phyloP scores from a whole-genome alignment of 306 rosid species.

The Geum urbanum region DNA sequence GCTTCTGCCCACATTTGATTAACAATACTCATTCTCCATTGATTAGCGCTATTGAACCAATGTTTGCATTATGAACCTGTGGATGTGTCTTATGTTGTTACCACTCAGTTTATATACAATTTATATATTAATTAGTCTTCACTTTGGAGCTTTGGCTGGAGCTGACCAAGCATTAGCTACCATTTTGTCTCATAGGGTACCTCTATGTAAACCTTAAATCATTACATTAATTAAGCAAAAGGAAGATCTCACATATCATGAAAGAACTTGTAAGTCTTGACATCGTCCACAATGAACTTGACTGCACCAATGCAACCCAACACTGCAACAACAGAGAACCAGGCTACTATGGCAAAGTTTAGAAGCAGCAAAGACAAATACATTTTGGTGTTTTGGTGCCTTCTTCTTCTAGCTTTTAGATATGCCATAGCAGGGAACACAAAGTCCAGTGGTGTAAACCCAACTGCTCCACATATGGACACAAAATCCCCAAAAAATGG shows the following conservation, averaged over 20 bases:
- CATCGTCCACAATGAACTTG: slow-evolving; percentile 56
- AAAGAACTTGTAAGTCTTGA: slow-evolving; percentile 57
- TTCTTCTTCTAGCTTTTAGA: slow-evolving; percentile 49
- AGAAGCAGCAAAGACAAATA: slow-evolving; percentile 38
- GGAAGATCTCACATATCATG: slow-evolving; percentile 51
- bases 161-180: background rate
- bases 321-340: slow-evolving; percentile 67
- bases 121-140: background rate
- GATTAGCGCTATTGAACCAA: too few species aligned
- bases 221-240: too few species aligned
- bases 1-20: too few species aligned
- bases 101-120: background rate
- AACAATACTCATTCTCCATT: too few species aligned
- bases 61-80: background rate
- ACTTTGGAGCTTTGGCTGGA: too few species aligned
- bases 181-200: too few species aligned
- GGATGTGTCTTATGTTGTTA: too few species aligned
- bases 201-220: too few species aligned
- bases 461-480: slow-evolving; percentile 70
- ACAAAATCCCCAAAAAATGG: slow-evolving; percentile 73
- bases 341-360: slow-evolving; percentile 48
- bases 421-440: slow-evolving; percentile 74
- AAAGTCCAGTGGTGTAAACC: slow-evolving; percentile 71
- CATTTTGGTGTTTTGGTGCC: slow-evolving; percentile 29
- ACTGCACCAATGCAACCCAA: slow-evolving; percentile 67